Percentiles rank a stretch among this genome's conserved stretches.
These are phyloP conservation scores for Pyricularia pennisetigena DNA, from an alignment of 2,329 filamentous ascomycete genomes.

Conservation along the genomic window DNA sequence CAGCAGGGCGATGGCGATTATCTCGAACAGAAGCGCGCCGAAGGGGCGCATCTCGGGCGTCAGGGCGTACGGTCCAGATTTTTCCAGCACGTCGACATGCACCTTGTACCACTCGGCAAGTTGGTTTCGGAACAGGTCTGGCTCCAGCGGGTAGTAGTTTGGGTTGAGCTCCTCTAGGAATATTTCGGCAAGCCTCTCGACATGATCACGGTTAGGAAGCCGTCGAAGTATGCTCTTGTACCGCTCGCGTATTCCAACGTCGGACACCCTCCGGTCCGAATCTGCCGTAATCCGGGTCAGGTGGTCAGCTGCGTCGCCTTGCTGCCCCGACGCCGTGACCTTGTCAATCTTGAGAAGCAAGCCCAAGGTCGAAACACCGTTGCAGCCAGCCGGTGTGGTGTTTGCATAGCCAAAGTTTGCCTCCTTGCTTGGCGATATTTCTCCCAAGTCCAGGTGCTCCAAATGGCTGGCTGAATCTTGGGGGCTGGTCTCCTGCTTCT, in stretches of 20 bases:
- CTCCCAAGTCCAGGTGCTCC: not conserved
- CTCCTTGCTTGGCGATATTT: slow-evolving; percentile 23
- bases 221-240: slow-evolving; percentile 50
- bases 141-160: slow-evolving; percentile 47
- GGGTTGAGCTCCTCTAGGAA: slow-evolving; percentile 51
- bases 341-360: slow-evolving; percentile 46
- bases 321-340: slow-evolving; percentile 14
- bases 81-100: slow-evolving; percentile 39
- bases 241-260: slow-evolving; percentile 38
- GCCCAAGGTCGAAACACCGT: slow-evolving; percentile 41
- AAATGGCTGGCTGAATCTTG: not conserved
- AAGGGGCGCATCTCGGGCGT: slow-evolving; percentile 43
- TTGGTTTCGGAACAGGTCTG: slow-evolving; percentile 38
- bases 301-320: not conserved
- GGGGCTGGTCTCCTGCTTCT: not conserved
- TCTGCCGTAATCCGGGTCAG: slow-evolving; percentile 5
- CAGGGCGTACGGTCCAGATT: slow-evolving; percentile 38
- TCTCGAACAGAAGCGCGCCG: slow-evolving; percentile 50
- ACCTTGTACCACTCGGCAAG: slow-evolving; percentile 44
- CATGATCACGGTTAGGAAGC: slow-evolving; percentile 41
- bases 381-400: slow-evolving; percentile 13
- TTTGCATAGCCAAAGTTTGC: slow-evolving; percentile 45
- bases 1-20: slow-evolving; percentile 44
- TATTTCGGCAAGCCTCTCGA: slow-evolving; percentile 42
- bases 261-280: slow-evolving; percentile 21